Base-by-base conservation (phyloP, 768 basidiomycete species). In the Rhizopogon rudus region DNA sequence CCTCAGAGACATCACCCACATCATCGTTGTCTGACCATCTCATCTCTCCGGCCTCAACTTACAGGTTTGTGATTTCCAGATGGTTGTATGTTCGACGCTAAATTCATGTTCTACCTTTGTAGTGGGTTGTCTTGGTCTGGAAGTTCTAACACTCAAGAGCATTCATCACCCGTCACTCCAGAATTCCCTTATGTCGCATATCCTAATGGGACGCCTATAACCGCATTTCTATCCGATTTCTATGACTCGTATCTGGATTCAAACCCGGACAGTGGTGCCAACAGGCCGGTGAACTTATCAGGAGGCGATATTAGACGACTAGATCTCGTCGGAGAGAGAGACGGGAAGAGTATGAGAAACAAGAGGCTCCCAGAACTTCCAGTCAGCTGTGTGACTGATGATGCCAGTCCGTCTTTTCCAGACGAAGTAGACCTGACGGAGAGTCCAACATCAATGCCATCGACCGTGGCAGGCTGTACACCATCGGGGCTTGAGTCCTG, bases 31-130 rank as follows among this genome's bases (percentile, higher is more conserved):
- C 33, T 35, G 33, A 35, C 3, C 39, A 59, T 16, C 51, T 61
- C 35, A 48, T 59, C 6, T 59, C 68, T 2, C 65, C 67, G n/a
- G 55, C 56, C 44, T 69, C 65, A 29, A 40, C 53, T 14, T 60
- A 55, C 56, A 69, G 68, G 68, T 70, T 37, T 8, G 68, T 53
- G 14, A 6, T 16, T 33, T 37, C 16, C 16, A n/a, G 17, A 13
- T 14, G 25, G 16, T 1, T 28, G 3, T 25, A 22, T 40, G 7
- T 5, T 20, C n/a, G 31, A 17, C 31, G 10, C 39, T 40, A 20
- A 46, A 25, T 10, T 42, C 37, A 8, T 25, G 28, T 42, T 28
- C 16, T 28, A 35, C 39, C 31, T 14, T 13, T 57, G 63, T 50
- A 45, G 42, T 45, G 20, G 48, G 5, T 39, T 17, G 12, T 68